phyloP scores from a whole-genome alignment of 257 asterid species.

The Capsicum baccatum region DNA sequence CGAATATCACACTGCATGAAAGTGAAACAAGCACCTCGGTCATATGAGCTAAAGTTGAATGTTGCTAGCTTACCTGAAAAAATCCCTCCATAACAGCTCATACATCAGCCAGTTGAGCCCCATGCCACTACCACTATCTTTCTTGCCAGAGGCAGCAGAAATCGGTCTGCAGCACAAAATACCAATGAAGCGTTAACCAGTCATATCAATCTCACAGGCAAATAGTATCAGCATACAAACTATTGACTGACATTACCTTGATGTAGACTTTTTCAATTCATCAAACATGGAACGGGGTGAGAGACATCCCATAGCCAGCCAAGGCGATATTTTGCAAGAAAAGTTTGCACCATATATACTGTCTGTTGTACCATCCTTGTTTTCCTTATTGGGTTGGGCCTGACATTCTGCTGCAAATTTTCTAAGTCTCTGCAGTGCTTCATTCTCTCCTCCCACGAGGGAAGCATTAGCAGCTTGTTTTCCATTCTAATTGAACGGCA shows the following conservation, averaged over 20 bases:
- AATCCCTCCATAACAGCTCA: conserved; percentile 97
- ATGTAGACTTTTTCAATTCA: conserved; percentile 78
- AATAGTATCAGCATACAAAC: background rate
- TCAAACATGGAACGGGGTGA: conserved; percentile 98
- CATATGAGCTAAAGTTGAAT: background rate
- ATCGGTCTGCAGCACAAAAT: conserved; percentile 53
- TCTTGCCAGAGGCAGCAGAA: conserved; percentile 60
- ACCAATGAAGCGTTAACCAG: background rate
- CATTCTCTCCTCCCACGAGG: conserved; percentile 92
- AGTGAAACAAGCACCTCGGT: background rate
- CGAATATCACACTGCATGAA: background rate
- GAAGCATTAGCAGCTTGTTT: conserved; percentile 66
- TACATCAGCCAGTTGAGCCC: conserved; percentile 96
- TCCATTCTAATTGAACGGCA: conserved; percentile 56
- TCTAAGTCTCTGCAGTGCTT: conserved; percentile 85
- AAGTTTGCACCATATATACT: conserved; percentile 94
- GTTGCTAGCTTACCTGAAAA: conserved; percentile 69
- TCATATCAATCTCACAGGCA: background rate
- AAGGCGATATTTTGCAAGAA: conserved; percentile 95
- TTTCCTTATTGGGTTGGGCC: conserved; percentile 64
- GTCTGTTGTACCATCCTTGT: conserved; percentile 59
- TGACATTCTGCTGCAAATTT: conserved; percentile 75
- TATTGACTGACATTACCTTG: conserved; percentile 53
- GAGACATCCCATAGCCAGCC: conserved; percentile 98
- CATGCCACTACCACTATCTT: conserved; percentile 58